Evolutionary conservation across 2,329 filamentous ascomycete species (phyloP).

Genomic region (Lomentospora prolificans): DNA sequence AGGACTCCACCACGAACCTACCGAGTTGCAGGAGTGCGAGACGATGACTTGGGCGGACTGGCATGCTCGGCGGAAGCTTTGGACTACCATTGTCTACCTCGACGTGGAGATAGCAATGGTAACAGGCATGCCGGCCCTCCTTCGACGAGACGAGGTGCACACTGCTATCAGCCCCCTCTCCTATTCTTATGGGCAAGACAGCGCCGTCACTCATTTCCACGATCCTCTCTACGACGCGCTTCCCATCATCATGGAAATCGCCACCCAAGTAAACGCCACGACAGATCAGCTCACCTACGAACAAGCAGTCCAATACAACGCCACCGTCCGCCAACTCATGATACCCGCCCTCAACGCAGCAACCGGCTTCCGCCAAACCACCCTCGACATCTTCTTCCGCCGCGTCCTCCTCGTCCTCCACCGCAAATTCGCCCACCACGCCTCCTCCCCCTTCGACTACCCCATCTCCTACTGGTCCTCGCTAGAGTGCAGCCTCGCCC

Average conservation of each 20-base stretch:
- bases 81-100: slow-evolving; percentile 26
- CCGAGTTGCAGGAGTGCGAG: slow-evolving; percentile 14
- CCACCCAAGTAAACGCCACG: slow-evolving; percentile 23
- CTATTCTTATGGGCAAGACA: slow-evolving; percentile 20
- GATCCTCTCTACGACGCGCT: slow-evolving; percentile 22
- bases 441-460: slow-evolving; percentile 21
- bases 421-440: slow-evolving; percentile 24
- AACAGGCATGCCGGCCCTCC: slow-evolving; percentile 25
- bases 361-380: slow-evolving; percentile 21
- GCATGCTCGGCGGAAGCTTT: slow-evolving; percentile 20
- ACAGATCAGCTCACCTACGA: slow-evolving; percentile 21
- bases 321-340: slow-evolving; percentile 23
- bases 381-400: slow-evolving; percentile 24
- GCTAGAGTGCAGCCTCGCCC: slow-evolving; percentile 24
- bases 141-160: slow-evolving; percentile 9
- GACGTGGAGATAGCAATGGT: slow-evolving; percentile 26
- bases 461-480: slow-evolving; percentile 27
- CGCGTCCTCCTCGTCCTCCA: slow-evolving; percentile 26
- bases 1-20: slow-evolving; percentile 22
- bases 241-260: slow-evolving; percentile 20
- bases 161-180: not conserved
- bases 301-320: slow-evolving; percentile 23
- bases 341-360: slow-evolving; percentile 20
- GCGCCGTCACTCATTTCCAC: slow-evolving; percentile 14
- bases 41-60: slow-evolving; percentile 16